Evolutionary conservation across 768 basidiomycete genomes (phyloP).

Genomic region (Lactifluus volemus): DNA sequence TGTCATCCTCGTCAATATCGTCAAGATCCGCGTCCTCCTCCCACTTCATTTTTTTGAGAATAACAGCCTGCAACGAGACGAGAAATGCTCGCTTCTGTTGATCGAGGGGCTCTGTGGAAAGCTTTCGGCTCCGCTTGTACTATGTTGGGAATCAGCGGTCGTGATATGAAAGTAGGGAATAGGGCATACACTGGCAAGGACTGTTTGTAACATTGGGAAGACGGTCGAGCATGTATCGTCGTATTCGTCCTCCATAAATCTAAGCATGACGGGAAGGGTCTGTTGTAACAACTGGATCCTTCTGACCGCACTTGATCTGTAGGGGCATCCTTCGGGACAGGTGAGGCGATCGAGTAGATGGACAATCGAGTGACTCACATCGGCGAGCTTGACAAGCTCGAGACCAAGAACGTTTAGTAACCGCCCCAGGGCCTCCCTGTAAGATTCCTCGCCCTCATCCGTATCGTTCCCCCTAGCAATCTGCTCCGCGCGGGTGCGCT

Average conservation of each 20-base stretch:
- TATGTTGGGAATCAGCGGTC: slow-evolving; percentile 25
- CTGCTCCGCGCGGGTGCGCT: slow-evolving; percentile 62
- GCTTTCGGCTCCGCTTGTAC: slow-evolving; percentile 73
- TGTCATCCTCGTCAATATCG: slow-evolving; percentile 85
- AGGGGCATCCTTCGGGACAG: slow-evolving; percentile 41
- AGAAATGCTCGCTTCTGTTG: slow-evolving; percentile 70
- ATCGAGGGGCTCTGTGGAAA: slow-evolving; percentile 52
- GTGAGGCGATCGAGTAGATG: not conserved
- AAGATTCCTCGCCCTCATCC: slow-evolving; percentile 85
- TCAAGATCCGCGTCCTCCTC: slow-evolving; percentile 67
- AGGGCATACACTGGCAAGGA: slow-evolving; percentile 62
- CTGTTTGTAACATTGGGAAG: slow-evolving; percentile 66
- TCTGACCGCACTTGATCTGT: slow-evolving; percentile 54
- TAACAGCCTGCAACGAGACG: slow-evolving; percentile 62
- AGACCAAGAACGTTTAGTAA: slow-evolving; percentile 74
- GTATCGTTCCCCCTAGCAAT: slow-evolving; percentile 53
- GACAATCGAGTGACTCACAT: slow-evolving; percentile 39
- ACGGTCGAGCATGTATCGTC: slow-evolving; percentile 85
- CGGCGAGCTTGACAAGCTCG: slow-evolving; percentile 77
- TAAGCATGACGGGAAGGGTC: slow-evolving; percentile 72
- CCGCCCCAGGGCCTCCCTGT: slow-evolving; percentile 82
- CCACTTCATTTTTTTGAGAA: slow-evolving; percentile 89
- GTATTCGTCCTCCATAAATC: slow-evolving; percentile 83
- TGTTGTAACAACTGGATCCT: slow-evolving; percentile 56
- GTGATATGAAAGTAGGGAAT: not conserved